These are phyloP conservation scores for Byssothecium circinans DNA, from an alignment of 2,329 filamentous ascomycete genomes.

Conservation along the genomic window DNA sequence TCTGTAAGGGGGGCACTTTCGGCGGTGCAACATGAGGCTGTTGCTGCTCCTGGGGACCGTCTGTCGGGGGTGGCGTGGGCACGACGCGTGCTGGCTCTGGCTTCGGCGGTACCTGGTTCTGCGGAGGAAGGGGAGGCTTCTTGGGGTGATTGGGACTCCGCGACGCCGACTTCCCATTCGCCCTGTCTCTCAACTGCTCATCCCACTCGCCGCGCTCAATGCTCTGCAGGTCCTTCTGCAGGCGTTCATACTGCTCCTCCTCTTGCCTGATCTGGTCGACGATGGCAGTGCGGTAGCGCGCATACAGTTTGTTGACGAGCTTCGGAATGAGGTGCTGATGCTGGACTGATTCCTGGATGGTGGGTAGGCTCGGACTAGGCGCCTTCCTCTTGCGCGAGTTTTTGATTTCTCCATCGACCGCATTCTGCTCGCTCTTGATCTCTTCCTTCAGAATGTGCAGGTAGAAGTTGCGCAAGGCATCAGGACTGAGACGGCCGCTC, in stretches of 20 bases:
- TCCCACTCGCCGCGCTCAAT: slow-evolving; percentile 65
- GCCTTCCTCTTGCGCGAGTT: slow-evolving; percentile 73
- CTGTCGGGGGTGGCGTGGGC: slow-evolving; percentile 10
- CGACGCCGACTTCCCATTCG: slow-evolving; percentile 23
- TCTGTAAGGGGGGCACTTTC: slow-evolving; percentile 9
- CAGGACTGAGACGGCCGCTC: slow-evolving; percentile 70
- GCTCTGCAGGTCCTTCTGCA: slow-evolving; percentile 69
- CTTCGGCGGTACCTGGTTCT: slow-evolving; percentile 18
- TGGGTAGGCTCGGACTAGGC: slow-evolving; percentile 63
- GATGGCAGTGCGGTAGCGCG: slow-evolving; percentile 69
- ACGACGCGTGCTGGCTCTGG: too few species aligned
- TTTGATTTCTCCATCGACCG: slow-evolving; percentile 46
- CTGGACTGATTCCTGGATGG: slow-evolving; percentile 66
- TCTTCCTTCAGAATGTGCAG: slow-evolving; percentile 76
- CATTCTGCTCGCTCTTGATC: slow-evolving; percentile 55
- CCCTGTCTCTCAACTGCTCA: slow-evolving; percentile 39
- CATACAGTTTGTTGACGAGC: slow-evolving; percentile 73
- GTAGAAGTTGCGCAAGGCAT: slow-evolving; percentile 79
- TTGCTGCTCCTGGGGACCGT: slow-evolving; percentile 10
- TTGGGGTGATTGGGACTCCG: slow-evolving; percentile 28
- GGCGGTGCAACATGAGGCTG: slow-evolving; percentile 9
- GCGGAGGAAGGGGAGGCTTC: slow-evolving; percentile 28
- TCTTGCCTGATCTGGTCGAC: slow-evolving; percentile 73
- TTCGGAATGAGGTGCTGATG: slow-evolving; percentile 69
- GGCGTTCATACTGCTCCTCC: slow-evolving; percentile 65